A percentile compares a stretch with the other conserved stretches of the same genome.
Conservation (phyloP, 805 yeast species). For the Tetrapisispora nanseiensis region DNA sequence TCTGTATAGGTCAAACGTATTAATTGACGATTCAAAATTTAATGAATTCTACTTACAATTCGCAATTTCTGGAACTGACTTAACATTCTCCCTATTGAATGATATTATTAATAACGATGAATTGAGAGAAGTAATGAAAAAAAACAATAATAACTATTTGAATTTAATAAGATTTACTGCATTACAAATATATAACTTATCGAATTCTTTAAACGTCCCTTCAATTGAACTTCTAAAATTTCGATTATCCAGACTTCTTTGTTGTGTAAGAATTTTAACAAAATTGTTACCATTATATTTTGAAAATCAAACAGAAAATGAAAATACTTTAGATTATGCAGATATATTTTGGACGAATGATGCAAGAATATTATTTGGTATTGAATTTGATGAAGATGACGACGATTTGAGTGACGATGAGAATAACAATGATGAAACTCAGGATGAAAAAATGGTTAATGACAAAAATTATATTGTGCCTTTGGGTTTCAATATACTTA, state of each 20-base stretch:
- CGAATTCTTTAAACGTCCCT: slow-evolving; percentile 10
- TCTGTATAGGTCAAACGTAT: slow-evolving; percentile 28
- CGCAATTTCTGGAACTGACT: slow-evolving; percentile 8
- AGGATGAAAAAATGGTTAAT: background rate
- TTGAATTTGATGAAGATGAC: background rate
- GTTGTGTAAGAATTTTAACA: slow-evolving; percentile 55
- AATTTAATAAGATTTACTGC: slow-evolving; percentile 38
- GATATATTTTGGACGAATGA: slow-evolving; percentile 17
- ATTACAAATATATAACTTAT: slow-evolving; percentile 25
- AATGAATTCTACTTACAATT: slow-evolving; percentile 21
- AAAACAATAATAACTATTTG: slow-evolving; percentile 40
- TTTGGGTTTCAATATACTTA: slow-evolving; percentile 28
- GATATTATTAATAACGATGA: slow-evolving; percentile 48
- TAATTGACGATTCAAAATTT: slow-evolving; percentile 34
- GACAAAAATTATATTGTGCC: slow-evolving; percentile 14
- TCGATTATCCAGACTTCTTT: slow-evolving; percentile 34
- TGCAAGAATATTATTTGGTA: slow-evolving; percentile 4
- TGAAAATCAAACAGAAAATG: slow-evolving; percentile 35
- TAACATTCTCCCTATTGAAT: slow-evolving; percentile 21
- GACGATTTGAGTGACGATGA: slow-evolving; percentile 1
- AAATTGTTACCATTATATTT: slow-evolving; percentile 57
- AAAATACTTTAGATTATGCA: slow-evolving; percentile 21
- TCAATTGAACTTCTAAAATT: slow-evolving; percentile 5
- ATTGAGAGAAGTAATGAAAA: slow-evolving; percentile 30
- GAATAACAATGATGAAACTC: background rate